Evolutionary conservation across 495 filamentous ascomycete species (phyloP), one percentile per base, ranked within the genome.

Genomic region (Penicillium canariense): DNA sequence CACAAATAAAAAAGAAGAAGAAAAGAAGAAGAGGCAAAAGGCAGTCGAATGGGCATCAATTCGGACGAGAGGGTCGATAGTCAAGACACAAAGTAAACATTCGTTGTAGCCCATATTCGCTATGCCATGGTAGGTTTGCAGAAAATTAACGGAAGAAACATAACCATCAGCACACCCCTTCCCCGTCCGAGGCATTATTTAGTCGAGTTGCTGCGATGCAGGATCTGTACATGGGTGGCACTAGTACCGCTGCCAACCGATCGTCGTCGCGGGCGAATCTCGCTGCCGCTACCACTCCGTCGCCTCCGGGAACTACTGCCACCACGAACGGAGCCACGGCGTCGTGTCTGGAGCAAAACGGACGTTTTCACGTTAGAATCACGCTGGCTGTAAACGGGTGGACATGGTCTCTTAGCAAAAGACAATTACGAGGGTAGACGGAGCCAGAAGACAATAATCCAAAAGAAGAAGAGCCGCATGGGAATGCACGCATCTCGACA

Each of bases 281-380:
- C 75, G 55, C 69, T 73, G 60, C 72, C 73, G 64, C 74, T 77
- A 49, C 72, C 70, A 62, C 74, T 76, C 48, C 76, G 70, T 71
- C 73, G 73, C 61, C 73, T 71, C 48, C 72, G 62, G 61, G 61
- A 48, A 46, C 26, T 31, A n/a, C 27, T 46, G 43, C 25, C 43
- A 62, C 59, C 67, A 50, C 74, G 73, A 66, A 73, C 57, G 48
- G 73, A 72, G 52, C 70, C 72, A 62, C 72, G 73, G 66, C 72
- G 73, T 66, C 72, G 73, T 76, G 72, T 77, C 76, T 79, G 76
- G 67, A 77, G 59, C 61, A 71, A 63, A 74, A 73, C 68, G 68
- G 70, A 76, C 71, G 73, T 71, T 72, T 60, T 57, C 72, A 71
- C 65, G 66, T 79, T 79, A 79, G 76, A 79, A 79, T 76, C 71